Evolutionary conservation across 139 green algal species (phyloP).

Genomic region (Volvox africanus): DNA sequence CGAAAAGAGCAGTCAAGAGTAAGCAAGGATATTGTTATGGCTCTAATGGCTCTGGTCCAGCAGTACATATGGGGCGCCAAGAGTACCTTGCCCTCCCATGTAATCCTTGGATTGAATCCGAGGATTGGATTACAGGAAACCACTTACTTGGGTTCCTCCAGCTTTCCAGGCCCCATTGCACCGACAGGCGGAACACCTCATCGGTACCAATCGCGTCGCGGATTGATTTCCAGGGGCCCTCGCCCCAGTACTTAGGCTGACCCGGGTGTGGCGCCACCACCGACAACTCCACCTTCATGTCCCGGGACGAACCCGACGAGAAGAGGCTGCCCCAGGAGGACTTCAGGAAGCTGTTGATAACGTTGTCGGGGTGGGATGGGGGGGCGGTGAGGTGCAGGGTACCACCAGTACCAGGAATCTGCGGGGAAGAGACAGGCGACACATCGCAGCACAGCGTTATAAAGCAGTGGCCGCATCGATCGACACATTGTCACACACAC

Average conservation of each 20-base stretch:
- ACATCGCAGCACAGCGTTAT: not conserved
- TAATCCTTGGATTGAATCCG: not conserved
- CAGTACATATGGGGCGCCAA: not conserved
- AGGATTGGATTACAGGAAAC: not conserved
- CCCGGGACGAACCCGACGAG: not conserved
- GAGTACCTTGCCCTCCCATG: not conserved
- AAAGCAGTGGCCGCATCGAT: too few species aligned
- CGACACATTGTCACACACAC: too few species aligned
- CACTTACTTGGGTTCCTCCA: not conserved
- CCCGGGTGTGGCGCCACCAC: not conserved
- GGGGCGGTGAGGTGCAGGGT: not conserved
- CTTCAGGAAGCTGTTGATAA: not conserved
- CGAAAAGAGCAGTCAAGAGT: too few species aligned
- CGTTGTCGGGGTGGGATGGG: not conserved
- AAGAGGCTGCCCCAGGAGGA: not conserved
- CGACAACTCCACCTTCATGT: not conserved
- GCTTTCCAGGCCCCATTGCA: not conserved
- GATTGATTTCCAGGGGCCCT: not conserved
- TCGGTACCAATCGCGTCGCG: not conserved
- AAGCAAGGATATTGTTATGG: not conserved
- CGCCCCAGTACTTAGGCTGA: not conserved
- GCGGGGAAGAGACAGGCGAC: not conserved
- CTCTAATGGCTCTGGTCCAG: not conserved
- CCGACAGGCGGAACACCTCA: not conserved
- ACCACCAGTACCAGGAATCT: not conserved